phyloP scores from a whole-genome alignment of 306 rosid species.

The Quercus parvula region DNA sequence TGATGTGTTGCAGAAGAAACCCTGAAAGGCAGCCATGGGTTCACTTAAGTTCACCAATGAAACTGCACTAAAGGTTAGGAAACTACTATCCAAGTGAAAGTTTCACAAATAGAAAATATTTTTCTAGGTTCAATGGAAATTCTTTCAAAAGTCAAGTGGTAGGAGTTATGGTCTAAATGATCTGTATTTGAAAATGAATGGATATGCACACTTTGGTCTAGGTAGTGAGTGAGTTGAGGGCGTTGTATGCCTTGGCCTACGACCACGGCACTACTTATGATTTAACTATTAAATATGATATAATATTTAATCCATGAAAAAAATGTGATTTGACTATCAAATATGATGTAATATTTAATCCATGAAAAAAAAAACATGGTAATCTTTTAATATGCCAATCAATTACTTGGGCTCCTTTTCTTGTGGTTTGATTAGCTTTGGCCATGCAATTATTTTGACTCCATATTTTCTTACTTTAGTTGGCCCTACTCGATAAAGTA shows the following conservation, averaged over 20 bases:
- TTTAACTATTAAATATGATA: neutral
- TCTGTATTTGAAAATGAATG: neutral
- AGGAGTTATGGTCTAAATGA: neutral
- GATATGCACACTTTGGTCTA: neutral
- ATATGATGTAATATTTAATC: neutral
- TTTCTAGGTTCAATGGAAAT: too few relatives aligned
- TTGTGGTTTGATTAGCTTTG: too few relatives aligned
- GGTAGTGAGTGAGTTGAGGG: too few relatives aligned
- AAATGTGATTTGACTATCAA: neutral
- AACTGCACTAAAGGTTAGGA: conserved; percentile 29
- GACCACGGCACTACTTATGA: too few relatives aligned
- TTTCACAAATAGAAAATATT: neutral
- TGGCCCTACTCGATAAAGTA: too few relatives aligned
- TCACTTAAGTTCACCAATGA: neutral
- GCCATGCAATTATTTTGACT: too few relatives aligned
- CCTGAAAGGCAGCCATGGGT: conserved; percentile 14
- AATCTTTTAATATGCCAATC: neutral
- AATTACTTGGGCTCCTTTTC: neutral
- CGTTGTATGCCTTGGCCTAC: too few relatives aligned
- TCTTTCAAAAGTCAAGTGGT: neutral
- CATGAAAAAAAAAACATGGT: neutral
- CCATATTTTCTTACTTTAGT: too few relatives aligned
- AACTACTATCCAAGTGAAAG: neutral
- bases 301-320: neutral
- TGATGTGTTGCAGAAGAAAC: conserved; percentile 27